phyloP scores from a whole-genome alignment of 495 filamentous ascomycete species.

The Rostrohypoxylon terebratum region DNA sequence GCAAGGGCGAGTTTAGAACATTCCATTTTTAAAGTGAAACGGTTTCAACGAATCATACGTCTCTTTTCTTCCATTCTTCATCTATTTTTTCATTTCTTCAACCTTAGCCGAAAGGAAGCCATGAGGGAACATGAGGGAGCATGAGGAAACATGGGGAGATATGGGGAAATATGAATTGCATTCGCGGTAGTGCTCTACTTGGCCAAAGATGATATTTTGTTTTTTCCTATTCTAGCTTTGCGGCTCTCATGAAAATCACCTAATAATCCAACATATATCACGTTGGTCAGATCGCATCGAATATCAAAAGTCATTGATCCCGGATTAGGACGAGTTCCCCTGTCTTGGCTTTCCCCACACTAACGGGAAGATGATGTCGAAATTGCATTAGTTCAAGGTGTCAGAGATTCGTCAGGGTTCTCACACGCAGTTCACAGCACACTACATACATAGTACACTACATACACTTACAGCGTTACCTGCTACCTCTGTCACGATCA shows the following conservation, averaged over 20 bases:
- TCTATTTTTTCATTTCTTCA: slow-evolving; percentile 26
- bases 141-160: slow-evolving; percentile 19
- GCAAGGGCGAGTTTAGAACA: slow-evolving; percentile 1
- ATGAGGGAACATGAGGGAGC: slow-evolving; percentile 13
- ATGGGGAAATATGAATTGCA: slow-evolving; percentile 28
- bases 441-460: neutral
- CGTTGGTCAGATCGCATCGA: slow-evolving; percentile 2
- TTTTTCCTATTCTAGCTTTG: slow-evolving; percentile 38
- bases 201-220: slow-evolving; percentile 22
- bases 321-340: slow-evolving; percentile 20
- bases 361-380: slow-evolving; percentile 45
- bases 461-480: slow-evolving; percentile 13
- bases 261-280: slow-evolving; percentile 19
- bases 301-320: slow-evolving; percentile 10
- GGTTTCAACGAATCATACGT: slow-evolving; percentile 30
- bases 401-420: slow-evolving; percentile 25
- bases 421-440: neutral
- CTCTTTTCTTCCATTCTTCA: slow-evolving; percentile 25
- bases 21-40: slow-evolving; percentile 1
- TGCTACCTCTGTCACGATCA: slow-evolving; percentile 34
- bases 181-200: slow-evolving; percentile 37
- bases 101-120: slow-evolving; percentile 29
- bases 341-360: slow-evolving; percentile 33
- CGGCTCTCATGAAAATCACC: slow-evolving; percentile 36
- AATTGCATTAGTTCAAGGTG: slow-evolving; percentile 43